Percentiles rank a stretch among this genome's conserved stretches.
phyloP scores from a whole-genome alignment of 2,329 filamentous ascomycete genomes.

The Lomentospora prolificans region DNA sequence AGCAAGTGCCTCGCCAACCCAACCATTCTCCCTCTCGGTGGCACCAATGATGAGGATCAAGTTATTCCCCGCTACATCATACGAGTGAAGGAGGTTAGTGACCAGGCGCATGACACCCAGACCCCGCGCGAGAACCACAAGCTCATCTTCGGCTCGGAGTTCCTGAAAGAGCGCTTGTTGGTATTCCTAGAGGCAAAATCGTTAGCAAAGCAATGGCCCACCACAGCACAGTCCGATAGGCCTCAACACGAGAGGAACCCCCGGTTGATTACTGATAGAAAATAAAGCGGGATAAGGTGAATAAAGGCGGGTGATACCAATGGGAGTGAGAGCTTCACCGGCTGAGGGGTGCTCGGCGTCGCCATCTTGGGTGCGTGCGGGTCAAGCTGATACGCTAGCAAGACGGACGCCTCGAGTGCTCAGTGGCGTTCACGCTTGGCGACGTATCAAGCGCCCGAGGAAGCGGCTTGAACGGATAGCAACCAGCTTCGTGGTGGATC shows the following conservation, averaged over 20 bases:
- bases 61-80: constrained; percentile 92
- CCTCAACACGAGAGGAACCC: no score
- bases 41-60: constrained; percentile 82
- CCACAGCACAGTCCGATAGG: constrained; percentile 10
- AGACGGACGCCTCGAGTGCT: no score
- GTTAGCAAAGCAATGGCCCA: neutral
- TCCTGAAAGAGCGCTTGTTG: constrained; percentile 93
- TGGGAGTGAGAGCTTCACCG: constrained; percentile 74
- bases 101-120: constrained; percentile 85
- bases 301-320: constrained; percentile 35
- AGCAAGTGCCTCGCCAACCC: constrained; percentile 91
- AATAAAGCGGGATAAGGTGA: neutral
- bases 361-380: no score
- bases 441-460: no score
- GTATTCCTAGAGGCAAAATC: constrained; percentile 51
- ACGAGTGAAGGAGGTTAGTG: constrained; percentile 93
- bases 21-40: constrained; percentile 86
- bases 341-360: constrained; percentile 36
- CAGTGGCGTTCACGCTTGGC: no score
- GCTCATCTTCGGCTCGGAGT: constrained; percentile 81
- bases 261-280: no score
- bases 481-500: no score
- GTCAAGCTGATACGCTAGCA: no score
- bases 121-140: constrained; percentile 83
- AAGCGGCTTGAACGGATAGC: no score